These are phyloP conservation scores for Aurinia saxatilis DNA, from an alignment of 345 rosid genomes.

Conservation along the genomic window DNA sequence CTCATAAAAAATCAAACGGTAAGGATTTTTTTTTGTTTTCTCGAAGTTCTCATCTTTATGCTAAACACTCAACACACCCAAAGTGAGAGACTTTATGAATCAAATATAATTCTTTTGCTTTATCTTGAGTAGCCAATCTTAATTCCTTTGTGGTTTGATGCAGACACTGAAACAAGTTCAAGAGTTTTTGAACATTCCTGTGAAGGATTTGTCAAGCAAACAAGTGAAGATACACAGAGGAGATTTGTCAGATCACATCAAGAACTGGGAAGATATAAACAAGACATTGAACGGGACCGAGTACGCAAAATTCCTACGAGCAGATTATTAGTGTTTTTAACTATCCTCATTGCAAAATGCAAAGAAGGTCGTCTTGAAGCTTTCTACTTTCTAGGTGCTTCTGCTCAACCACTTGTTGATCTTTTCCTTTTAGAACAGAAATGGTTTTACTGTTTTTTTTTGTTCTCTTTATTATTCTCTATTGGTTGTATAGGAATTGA, in stretches of 20 bases:
- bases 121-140: background rate
- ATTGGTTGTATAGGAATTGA: conserved; percentile 9
- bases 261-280: conserved; percentile 82
- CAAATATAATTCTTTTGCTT: background rate
- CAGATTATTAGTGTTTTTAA: conserved; percentile 42
- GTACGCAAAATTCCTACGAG: conserved; percentile 47
- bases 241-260: conserved; percentile 50
- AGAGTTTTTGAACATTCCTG: conserved; percentile 63
- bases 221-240: conserved; percentile 95
- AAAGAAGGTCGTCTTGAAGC: background rate
- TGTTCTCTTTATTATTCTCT: background rate
- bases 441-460: background rate
- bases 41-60: no score
- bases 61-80: background rate
- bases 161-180: conserved; percentile 78
- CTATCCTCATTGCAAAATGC: conserved; percentile 8
- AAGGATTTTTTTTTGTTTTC: no score
- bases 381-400: conserved; percentile 3
- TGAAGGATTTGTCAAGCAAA: conserved; percentile 55
- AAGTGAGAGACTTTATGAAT: background rate
- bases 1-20: conserved; percentile 51
- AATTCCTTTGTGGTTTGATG: conserved; percentile 6
- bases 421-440: background rate
- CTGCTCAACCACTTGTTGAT: conserved; percentile 14
- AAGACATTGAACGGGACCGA: conserved; percentile 58